Percentiles rank a stretch among this genome's conserved stretches.
phyloP scores from a whole-genome alignment of 345 rosid genomes.

The Mercurialis annua region DNA sequence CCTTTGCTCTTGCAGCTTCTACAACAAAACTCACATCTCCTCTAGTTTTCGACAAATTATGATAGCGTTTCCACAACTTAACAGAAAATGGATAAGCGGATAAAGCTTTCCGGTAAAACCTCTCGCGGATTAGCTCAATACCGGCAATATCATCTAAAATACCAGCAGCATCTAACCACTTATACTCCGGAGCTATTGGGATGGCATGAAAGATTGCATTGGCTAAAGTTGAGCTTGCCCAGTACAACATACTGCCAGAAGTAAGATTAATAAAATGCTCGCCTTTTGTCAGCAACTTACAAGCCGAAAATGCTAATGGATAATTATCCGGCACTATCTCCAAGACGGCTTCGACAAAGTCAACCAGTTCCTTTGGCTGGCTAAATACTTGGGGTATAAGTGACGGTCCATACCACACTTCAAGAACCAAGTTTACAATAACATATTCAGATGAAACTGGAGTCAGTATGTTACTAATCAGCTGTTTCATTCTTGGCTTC shows the following conservation, averaged over 20 bases:
- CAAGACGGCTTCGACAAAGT: slow-evolving; percentile 74
- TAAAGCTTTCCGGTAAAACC: slow-evolving; percentile 61
- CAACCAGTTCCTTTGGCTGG: slow-evolving; percentile 60
- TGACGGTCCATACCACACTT: slow-evolving; percentile 70
- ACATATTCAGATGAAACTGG: slow-evolving; percentile 51
- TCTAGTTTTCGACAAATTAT: slow-evolving; percentile 26
- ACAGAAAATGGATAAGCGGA: slow-evolving; percentile 66
- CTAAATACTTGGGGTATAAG: slow-evolving; percentile 55
- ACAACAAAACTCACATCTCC: slow-evolving; percentile 33
- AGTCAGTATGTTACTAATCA: slow-evolving; percentile 47
- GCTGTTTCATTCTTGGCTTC: slow-evolving; percentile 59
- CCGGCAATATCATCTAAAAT: slow-evolving; percentile 41
- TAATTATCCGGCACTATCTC: slow-evolving; percentile 66
- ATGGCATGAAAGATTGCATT: slow-evolving; percentile 56
- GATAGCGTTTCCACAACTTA: slow-evolving; percentile 54
- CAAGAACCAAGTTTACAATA: slow-evolving; percentile 62
- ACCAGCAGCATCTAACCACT: slow-evolving; percentile 72
- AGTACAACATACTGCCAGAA: slow-evolving; percentile 51
- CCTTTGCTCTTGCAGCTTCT: slow-evolving; percentile 60
- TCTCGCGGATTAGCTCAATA: slow-evolving; percentile 37
- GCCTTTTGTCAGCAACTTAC: slow-evolving; percentile 42
- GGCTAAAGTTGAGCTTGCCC: slow-evolving; percentile 63
- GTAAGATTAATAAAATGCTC: slow-evolving; percentile 14
- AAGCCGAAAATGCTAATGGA: slow-evolving; percentile 57
- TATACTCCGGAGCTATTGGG: slow-evolving; percentile 75